Conservation (phyloP, 75 land plant genomes). For the Cupressus sempervirens region DNA sequence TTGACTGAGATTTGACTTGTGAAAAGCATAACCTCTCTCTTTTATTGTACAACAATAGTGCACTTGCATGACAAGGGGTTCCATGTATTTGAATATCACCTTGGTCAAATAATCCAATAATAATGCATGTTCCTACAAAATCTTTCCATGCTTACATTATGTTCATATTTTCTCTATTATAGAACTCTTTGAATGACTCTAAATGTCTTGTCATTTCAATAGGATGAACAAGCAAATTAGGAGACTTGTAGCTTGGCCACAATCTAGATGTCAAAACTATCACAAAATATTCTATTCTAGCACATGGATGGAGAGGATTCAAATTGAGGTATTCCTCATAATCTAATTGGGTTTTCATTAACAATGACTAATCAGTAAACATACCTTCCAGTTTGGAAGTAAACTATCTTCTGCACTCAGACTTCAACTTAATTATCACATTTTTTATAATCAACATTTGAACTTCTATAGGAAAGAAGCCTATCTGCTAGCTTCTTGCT, state of each 20-base stretch:
- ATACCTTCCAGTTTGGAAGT: constrained; percentile 47
- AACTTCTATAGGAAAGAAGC: constrained; percentile 37
- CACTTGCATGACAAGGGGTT: constrained; percentile 41
- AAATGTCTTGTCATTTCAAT: constrained; percentile 45
- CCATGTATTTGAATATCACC: constrained; percentile 37
- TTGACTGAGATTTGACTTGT: no score
- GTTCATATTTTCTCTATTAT: constrained; percentile 37
- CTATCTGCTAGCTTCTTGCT: constrained; percentile 44
- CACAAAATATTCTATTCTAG: constrained; percentile 43
- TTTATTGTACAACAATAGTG: constrained; percentile 15
- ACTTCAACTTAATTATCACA: constrained; percentile 33
- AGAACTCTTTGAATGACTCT: constrained; percentile 41
- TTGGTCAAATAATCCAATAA: constrained; percentile 35
- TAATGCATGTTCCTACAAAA: constrained; percentile 43
- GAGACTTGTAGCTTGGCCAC: constrained; percentile 48
- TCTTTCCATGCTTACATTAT: constrained; percentile 42
- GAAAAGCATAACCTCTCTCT: no score
- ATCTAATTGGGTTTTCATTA: constrained; percentile 29
- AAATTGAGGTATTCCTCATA: constrained; percentile 35
- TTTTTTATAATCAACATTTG: constrained; percentile 35
- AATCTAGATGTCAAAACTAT: constrained; percentile 43
- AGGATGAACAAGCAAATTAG: constrained; percentile 31
- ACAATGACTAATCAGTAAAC: constrained; percentile 41
- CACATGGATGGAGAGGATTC: constrained; percentile 20
- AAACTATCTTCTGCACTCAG: constrained; percentile 39